Percentiles rank a stretch among this genome's conserved stretches.
Evolutionary conservation across 148 eudicot genomes (phyloP).

Genomic region (Rhododendron williamsianum): DNA sequence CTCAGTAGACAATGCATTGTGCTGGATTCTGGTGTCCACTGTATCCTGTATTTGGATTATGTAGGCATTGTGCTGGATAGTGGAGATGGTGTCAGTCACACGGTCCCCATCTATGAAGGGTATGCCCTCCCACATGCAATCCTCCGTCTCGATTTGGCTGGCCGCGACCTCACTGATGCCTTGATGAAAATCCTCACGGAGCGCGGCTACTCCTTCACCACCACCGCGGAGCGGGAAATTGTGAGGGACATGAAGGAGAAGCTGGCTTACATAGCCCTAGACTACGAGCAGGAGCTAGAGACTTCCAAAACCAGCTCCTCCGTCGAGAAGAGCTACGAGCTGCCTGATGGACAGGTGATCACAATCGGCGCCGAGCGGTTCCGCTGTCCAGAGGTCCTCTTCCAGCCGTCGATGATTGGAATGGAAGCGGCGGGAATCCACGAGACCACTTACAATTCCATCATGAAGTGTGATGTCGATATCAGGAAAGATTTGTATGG

Average conservation of each 20-base stretch:
- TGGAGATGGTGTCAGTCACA: constrained; percentile 92
- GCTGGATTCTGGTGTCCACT: background rate
- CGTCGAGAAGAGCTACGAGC: constrained; percentile 45
- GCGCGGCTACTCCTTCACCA: constrained; percentile 87
- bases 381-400: constrained; percentile 49
- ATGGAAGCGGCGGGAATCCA: constrained; percentile 89
- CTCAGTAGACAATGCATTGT: background rate
- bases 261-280: constrained; percentile 47
- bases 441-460: constrained; percentile 85
- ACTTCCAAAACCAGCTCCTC: constrained; percentile 43
- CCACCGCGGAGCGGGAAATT: constrained; percentile 83
- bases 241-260: constrained; percentile 68
- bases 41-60: background rate
- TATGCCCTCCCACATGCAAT: constrained; percentile 81
- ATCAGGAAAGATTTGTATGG: constrained; percentile 86
- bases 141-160: constrained; percentile 82
- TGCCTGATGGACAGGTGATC: constrained; percentile 49
- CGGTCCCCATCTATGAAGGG: constrained; percentile 81
- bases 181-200: constrained; percentile 86
- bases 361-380: constrained; percentile 47
- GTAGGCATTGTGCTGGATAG: constrained; percentile 86
- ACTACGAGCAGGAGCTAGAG: constrained; percentile 49
- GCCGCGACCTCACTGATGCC: constrained; percentile 74
- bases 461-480: constrained; percentile 88
- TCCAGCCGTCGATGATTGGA: constrained; percentile 49